phyloP scores from a whole-genome alignment of 192 early-diverging fungal species.

The Coemansia aciculifera region DNA sequence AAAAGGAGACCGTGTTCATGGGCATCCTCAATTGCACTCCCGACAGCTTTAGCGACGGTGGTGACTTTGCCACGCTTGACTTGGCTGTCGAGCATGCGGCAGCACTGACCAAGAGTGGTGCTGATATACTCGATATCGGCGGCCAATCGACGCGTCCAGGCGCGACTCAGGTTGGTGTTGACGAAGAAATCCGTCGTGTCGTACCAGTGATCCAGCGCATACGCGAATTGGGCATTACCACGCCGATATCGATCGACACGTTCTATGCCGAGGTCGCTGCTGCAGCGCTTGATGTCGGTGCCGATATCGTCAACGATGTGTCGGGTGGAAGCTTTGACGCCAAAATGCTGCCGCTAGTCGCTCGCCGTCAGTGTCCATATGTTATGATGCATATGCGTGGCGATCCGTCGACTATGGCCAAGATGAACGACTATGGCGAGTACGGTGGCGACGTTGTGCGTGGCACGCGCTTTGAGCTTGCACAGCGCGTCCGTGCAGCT shows the following conservation, averaged over 20 bases:
- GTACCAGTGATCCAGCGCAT: conserved; percentile 83
- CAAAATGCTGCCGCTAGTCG: conserved; percentile 77
- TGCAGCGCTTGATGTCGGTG: conserved; percentile 86
- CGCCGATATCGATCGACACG: conserved; percentile 92
- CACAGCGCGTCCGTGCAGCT: conserved; percentile 65
- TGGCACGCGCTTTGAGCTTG: conserved; percentile 71
- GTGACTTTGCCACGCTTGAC: conserved; percentile 63
- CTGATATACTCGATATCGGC: conserved; percentile 94
- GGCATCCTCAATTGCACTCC: conserved; percentile 97
- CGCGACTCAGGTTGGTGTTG: conserved; percentile 68
- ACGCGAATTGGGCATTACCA: conserved; percentile 58
- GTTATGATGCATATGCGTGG: conserved; percentile 99
- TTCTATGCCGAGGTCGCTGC: conserved; percentile 83
- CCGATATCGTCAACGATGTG: conserved; percentile 94
- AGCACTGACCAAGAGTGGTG: conserved; percentile 72
- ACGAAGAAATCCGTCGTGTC: conserved; percentile 80
- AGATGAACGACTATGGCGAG: conserved; percentile 69
- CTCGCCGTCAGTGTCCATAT: conserved; percentile 75
- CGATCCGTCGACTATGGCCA: conserved; percentile 81
- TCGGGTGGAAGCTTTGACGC: conserved; percentile 82
- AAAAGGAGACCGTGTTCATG: conserved; percentile 80
- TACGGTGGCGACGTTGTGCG: conserved; percentile 68
- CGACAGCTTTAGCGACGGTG: conserved; percentile 96
- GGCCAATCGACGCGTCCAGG: conserved; percentile 92
- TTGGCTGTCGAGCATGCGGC: conserved; percentile 67